phyloP scores from a whole-genome alignment of 2,329 filamentous ascomycete genomes.

The Pseudogymnoascus sp. region DNA sequence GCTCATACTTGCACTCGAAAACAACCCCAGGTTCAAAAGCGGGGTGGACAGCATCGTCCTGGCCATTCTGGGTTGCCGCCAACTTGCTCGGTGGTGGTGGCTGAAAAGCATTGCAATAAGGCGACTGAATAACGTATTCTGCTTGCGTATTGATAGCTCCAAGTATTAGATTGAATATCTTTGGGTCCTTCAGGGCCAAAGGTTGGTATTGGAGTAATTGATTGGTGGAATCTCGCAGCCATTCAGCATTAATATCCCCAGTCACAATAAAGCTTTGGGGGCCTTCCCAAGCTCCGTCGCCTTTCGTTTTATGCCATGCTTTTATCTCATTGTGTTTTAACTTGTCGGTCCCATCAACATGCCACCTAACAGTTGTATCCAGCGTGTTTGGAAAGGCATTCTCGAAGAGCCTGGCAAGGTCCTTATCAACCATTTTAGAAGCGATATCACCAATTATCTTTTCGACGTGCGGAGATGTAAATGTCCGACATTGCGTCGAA shows the following conservation, averaged over 20 bases:
- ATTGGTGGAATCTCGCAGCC: slow-evolving; percentile 88
- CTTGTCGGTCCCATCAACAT: slow-evolving; percentile 44
- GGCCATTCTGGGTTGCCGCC: slow-evolving; percentile 63
- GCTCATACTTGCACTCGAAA: slow-evolving; percentile 98
- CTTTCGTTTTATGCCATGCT: slow-evolving; percentile 29
- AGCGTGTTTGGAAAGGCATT: slow-evolving; percentile 83
- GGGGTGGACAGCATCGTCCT: slow-evolving; percentile 79
- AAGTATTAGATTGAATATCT: slow-evolving; percentile 70
- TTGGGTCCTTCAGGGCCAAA: slow-evolving; percentile 71
- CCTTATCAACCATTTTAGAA: slow-evolving; percentile 69
- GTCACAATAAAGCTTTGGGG: slow-evolving; percentile 90
- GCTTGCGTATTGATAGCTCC: slow-evolving; percentile 95
- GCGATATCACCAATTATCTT: slow-evolving; percentile 79
- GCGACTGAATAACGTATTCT: slow-evolving; percentile 87
- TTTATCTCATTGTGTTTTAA: slow-evolving; percentile 32
- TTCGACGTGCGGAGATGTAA: slow-evolving; percentile 79
- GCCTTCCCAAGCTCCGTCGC: slow-evolving; percentile 66
- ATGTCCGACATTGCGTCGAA: slow-evolving; percentile 73
- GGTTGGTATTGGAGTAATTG: slow-evolving; percentile 85
- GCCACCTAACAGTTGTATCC: slow-evolving; percentile 66
- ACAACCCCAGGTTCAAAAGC: slow-evolving; percentile 75
- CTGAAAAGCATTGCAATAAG: slow-evolving; percentile 98
- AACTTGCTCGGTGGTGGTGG: slow-evolving; percentile 79
- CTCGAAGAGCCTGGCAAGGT: slow-evolving; percentile 86
- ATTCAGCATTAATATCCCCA: slow-evolving; percentile 87